Conservation (phyloP, 495 filamentous ascomycete genomes). For the Apodospora peruviana region DNA sequence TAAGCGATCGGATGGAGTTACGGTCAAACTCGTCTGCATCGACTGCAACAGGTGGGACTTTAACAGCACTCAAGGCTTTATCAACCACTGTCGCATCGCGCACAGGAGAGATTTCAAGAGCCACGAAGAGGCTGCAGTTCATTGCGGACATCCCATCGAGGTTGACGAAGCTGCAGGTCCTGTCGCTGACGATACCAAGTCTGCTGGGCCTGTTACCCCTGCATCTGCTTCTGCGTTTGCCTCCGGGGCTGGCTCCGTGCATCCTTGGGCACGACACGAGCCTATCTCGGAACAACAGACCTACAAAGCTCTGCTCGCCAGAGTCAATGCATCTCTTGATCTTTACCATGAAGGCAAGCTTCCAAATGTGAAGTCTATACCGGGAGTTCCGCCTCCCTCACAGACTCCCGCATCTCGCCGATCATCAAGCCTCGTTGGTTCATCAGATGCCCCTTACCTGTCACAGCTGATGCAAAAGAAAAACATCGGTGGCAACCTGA, state of each 20-base stretch:
- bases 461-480: constrained; percentile 62
- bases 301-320: constrained; percentile 42
- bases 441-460: constrained; percentile 68
- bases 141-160: constrained; percentile 78
- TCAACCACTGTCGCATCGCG: constrained; percentile 96
- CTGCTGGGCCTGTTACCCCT: constrained; percentile 15
- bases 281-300: constrained; percentile 49
- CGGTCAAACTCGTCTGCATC: constrained; percentile 76
- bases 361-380: constrained; percentile 37
- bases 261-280: constrained; percentile 62
- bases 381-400: constrained; percentile 13
- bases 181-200: constrained; percentile 48
- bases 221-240: constrained; percentile 41
- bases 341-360: constrained; percentile 42
- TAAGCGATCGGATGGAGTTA: constrained; percentile 49
- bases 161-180: constrained; percentile 53
- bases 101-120: constrained; percentile 87
- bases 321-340: constrained; percentile 41
- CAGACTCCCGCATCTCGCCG: too few relatives aligned
- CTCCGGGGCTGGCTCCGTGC: too few relatives aligned
- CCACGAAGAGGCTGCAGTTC: constrained; percentile 89
- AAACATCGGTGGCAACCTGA: constrained; percentile 59
- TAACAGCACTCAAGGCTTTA: constrained; percentile 92
- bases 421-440: constrained; percentile 47
- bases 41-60: constrained; percentile 87